phyloP scores from a whole-genome alignment of 2,329 filamentous ascomycete species.

The Botrytis medusae region DNA sequence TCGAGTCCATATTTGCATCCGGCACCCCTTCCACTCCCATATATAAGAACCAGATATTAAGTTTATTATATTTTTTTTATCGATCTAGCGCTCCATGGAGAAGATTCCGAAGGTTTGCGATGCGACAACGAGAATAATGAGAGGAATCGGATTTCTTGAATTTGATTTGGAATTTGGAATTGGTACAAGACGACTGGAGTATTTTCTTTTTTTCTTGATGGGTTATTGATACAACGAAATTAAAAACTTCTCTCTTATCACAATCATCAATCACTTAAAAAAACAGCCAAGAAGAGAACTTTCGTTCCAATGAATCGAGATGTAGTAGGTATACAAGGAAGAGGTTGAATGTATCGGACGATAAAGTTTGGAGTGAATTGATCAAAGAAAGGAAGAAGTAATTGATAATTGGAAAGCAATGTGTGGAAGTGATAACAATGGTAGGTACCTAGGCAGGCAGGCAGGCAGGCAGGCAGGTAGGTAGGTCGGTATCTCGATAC shows the following conservation, averaged over 20 bases:
- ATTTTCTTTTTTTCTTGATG: constrained; percentile 22
- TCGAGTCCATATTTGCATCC: constrained; percentile 33
- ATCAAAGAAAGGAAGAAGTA: neutral
- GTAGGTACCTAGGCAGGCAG: neutral
- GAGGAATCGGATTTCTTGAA: neutral
- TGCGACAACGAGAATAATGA: neutral
- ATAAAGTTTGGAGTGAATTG: neutral
- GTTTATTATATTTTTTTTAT: constrained; percentile 18
- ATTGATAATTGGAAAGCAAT: neutral
- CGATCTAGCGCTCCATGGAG: constrained; percentile 34
- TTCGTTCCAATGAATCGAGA: neutral
- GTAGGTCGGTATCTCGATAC: neutral
- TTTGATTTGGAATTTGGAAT: neutral
- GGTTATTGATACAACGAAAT: constrained; percentile 18
- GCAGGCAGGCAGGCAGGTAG: neutral
- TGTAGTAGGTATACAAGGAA: neutral
- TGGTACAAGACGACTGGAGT: constrained; percentile 5
- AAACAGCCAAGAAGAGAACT: neutral
- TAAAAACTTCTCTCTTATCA: constrained; percentile 14
- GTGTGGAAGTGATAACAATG: neutral
- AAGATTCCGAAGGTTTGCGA: constrained; percentile 15
- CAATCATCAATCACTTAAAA: constrained; percentile 12
- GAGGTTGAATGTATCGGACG: neutral
- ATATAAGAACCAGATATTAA: constrained; percentile 11
- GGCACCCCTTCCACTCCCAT: constrained; percentile 26